Base-by-base conservation (phyloP, 208 protist species). In the Vickermania ingenoplastis region DNA sequence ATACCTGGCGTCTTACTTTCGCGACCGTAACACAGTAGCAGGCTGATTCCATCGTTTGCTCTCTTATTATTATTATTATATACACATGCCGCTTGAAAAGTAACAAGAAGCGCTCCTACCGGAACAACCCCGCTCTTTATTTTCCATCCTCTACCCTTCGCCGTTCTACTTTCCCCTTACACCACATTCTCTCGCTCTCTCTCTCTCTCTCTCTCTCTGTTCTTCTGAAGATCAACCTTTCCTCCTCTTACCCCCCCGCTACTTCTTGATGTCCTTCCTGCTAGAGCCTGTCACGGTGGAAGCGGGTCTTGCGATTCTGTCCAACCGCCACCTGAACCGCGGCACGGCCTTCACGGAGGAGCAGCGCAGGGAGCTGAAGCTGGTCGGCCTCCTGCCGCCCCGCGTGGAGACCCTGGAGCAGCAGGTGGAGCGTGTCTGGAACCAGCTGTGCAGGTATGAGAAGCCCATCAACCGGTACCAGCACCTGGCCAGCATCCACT, bases 381-480 rank as follows among this genome's bases (percentile, higher is more conserved):
- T 94, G 25, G 59, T 78, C 17, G 83, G 81, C 31, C 65, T 61
- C 17, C 77, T 91, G 7, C 86, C 86, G 11, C 73, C 83, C 2
- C 62, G 59, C 26, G 83, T 91, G 3, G 86, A 93, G 70, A 93
- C 82, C 14, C 68, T 91, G 2, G 81, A 89, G 62, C 70, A 89
- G 64, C 83, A 90, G 69, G 79, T 93, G 1, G 69, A 71, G 23
- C 83, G 86, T 27, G 73, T 71, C 11, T 87, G 78, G 76, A 26
- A 70, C 31, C 83, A 93, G 65, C 59, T 93, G 52, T 73, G 61
- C 59, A 64, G 51, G 53, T 88, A 75, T 64, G 83, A 91, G 28
- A 86, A 89, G 76, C 83, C 83, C 21, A 90, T 94, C 73, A 86
- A 91, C 79, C 73, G 74, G 53, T 91, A 94, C 75, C 69, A 84